phyloP scores from a whole-genome alignment of 2,329 filamentous ascomycete genomes.

The Fusarium torulosum region DNA sequence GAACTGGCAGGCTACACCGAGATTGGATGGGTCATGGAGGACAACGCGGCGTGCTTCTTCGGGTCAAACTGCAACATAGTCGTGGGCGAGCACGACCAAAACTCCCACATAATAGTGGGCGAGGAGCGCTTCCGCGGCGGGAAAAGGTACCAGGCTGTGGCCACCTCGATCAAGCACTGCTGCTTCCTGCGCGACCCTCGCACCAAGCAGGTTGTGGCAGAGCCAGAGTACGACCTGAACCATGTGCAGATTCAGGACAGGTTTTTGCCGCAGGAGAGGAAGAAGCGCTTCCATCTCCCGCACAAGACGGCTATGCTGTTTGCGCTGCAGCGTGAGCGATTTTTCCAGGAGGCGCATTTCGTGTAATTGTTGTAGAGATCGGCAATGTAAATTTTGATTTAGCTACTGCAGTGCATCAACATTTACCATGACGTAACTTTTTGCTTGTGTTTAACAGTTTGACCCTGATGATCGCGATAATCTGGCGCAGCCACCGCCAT shows the following conservation, averaged over 20 bases:
- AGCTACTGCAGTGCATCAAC: neutral
- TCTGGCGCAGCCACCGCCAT: neutral
- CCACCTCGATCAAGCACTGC: slow-evolving; percentile 47
- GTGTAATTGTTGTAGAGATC: slow-evolving; percentile 24
- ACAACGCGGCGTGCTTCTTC: slow-evolving; percentile 48
- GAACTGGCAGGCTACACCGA: slow-evolving; percentile 48
- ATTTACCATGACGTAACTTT: slow-evolving; percentile 17
- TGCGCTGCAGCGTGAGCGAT: slow-evolving; percentile 47
- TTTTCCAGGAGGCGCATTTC: slow-evolving; percentile 48
- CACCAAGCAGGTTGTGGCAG: slow-evolving; percentile 46
- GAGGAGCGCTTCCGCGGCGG: slow-evolving; percentile 48
- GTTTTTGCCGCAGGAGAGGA: slow-evolving; percentile 47
- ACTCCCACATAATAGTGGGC: slow-evolving; percentile 47
- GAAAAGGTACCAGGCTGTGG: slow-evolving; percentile 46
- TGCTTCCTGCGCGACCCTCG: slow-evolving; percentile 48
- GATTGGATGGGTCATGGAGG: slow-evolving; percentile 47
- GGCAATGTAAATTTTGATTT: neutral
- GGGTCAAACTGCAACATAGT: slow-evolving; percentile 46
- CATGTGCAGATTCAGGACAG: slow-evolving; percentile 45
- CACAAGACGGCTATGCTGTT: slow-evolving; percentile 49
- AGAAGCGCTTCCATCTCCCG: slow-evolving; percentile 48
- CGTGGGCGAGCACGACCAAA: slow-evolving; percentile 49
- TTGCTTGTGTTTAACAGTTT: neutral
- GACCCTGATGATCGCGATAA: neutral
- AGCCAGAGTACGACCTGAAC: slow-evolving; percentile 42